These are phyloP conservation scores for Cercospora sp. DNA, from an alignment of 2,329 filamentous ascomycete species.

Conservation along the genomic window DNA sequence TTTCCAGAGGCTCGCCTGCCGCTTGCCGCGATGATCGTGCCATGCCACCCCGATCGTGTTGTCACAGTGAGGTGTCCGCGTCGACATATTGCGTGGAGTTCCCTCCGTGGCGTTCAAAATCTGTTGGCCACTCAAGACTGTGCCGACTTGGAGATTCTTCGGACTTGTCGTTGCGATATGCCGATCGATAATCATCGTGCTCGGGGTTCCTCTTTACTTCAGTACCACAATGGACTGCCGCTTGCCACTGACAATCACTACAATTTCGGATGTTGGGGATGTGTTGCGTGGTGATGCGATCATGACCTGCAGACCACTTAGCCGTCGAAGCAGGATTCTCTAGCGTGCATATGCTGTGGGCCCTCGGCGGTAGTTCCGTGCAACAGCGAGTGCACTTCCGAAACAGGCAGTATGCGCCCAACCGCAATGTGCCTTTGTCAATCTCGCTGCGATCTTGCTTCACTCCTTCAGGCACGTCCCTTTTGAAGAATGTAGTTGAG, in stretches of 20 bases:
- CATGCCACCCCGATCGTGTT: not conserved
- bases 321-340: constrained; percentile 3
- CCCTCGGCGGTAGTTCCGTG: constrained; percentile 1
- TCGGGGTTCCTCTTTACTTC: not conserved
- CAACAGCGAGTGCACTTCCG: not conserved
- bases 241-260: not conserved
- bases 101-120: not conserved
- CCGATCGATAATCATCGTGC: not conserved
- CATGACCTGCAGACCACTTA: constrained; percentile 1
- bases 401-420: not conserved
- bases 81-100: not conserved
- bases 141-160: not conserved
- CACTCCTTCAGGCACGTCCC: not conserved
- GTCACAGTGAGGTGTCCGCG: constrained; percentile 1
- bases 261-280: not conserved
- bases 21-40: not conserved
- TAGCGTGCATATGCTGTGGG: constrained; percentile 8
- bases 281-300: constrained; percentile 3
- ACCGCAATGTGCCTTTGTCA: not conserved
- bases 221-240: not conserved
- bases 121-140: not conserved
- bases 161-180: not conserved
- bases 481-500: not conserved
- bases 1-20: not conserved
- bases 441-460: not conserved